phyloP scores from a whole-genome alignment of 2,329 filamentous ascomycete genomes.

The Cordyceps pruinosa region DNA sequence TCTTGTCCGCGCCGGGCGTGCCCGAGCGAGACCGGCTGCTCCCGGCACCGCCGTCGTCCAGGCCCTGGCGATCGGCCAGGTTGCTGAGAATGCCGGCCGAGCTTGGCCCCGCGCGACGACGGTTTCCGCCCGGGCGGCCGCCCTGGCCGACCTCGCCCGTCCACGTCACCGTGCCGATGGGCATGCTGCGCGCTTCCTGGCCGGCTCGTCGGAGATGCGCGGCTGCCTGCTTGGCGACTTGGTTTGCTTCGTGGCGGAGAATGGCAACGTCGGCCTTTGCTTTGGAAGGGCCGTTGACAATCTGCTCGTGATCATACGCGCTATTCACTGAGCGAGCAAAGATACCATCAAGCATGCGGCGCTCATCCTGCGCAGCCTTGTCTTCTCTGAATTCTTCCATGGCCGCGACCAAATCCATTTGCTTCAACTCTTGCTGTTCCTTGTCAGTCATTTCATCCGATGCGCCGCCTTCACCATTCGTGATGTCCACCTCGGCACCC shows the following conservation, averaged over 20 bases:
- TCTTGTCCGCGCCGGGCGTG: constrained; percentile 33
- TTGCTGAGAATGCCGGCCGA: constrained; percentile 50
- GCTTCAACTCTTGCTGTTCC: constrained; percentile 39
- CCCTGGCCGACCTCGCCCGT: constrained; percentile 76
- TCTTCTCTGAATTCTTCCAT: constrained; percentile 57
- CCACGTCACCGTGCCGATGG: constrained; percentile 87
- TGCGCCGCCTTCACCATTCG: constrained; percentile 7
- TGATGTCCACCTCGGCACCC: constrained; percentile 63
- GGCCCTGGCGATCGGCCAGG: constrained; percentile 50
- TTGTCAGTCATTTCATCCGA: constrained; percentile 17
- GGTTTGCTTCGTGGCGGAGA: constrained; percentile 73
- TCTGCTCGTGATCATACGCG: constrained; percentile 88
- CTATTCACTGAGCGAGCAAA: constrained; percentile 84
- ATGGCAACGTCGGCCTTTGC: constrained; percentile 69
- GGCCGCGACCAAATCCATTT: constrained; percentile 54
- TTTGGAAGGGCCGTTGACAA: constrained; percentile 69
- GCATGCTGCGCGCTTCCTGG: constrained; percentile 63
- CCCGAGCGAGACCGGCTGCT: constrained; percentile 40
- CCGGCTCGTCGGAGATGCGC: constrained; percentile 66
- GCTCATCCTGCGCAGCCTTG: constrained; percentile 51
- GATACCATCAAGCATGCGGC: constrained; percentile 79
- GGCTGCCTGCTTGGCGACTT: constrained; percentile 71
- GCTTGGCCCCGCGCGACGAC: constrained; percentile 45
- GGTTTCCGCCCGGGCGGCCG: constrained; percentile 58
- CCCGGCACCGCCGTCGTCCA: constrained; percentile 36